Percentiles rank a stretch among this genome's conserved stretches.
These are phyloP conservation scores for Bolboschoenoplectus hybrid DNA, from an alignment of 202 grass and related monocot genomes.

Conservation along the genomic window DNA sequence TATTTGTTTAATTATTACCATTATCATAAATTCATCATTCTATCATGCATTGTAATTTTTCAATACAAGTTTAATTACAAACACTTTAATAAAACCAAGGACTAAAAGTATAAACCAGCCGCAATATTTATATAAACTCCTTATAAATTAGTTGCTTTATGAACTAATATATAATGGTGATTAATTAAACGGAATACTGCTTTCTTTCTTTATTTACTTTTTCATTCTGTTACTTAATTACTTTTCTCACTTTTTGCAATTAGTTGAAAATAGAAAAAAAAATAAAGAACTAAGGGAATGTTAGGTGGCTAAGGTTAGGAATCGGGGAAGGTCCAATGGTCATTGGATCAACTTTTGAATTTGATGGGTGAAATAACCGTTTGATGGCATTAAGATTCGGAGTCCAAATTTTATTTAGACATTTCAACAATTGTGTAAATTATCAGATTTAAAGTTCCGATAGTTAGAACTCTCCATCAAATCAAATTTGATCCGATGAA, in stretches of 20 bases:
- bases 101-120: neutral
- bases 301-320: constrained; percentile 12
- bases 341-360: no score
- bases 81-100: neutral
- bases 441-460: no score
- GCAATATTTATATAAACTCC: neutral
- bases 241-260: neutral
- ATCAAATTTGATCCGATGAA: no score
- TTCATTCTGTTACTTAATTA: neutral
- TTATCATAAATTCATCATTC: neutral
- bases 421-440: no score
- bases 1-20: neutral
- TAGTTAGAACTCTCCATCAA: no score
- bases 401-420: no score
- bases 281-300: neutral
- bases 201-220: neutral
- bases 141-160: neutral
- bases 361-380: no score
- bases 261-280: neutral
- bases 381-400: no score
- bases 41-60: neutral
- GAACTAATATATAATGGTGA: neutral
- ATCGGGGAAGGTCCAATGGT: no score
- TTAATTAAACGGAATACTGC: neutral
- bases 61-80: no score